Evolutionary conservation across 805 yeast species (phyloP), one percentile per base, ranked within the genome.

Genomic region (Sugiyamaella lignohabitans): DNA sequence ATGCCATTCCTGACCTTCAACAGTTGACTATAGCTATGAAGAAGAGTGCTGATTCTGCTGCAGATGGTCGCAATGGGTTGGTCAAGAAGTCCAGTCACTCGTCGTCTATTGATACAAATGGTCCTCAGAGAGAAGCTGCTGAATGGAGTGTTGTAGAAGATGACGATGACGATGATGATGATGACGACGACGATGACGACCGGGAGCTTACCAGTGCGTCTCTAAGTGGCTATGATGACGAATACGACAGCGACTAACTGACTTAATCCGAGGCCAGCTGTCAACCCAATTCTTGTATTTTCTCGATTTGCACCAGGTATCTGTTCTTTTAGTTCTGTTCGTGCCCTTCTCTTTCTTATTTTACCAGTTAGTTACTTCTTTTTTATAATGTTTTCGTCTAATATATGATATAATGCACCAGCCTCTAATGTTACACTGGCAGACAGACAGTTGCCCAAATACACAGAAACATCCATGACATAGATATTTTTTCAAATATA

Each of bases 111-210:
- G 21, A 18, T 35, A n/a, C 17, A 17, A 22, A 23, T 35, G 34
- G 20, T 4, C 43, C 43, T 11, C 30, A 35, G 22, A 43, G 44
- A 11, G 51, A 48, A 20, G 49, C 49, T 35, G 54, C 34, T 14
- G 54, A 51, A 22, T 53, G 56, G 56, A 51, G 54, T 24, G 56
- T 53, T 16, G 54, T 53, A 10, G 56, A 53, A 24, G 47, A 43
- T 19, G 55, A 49, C 14, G 55, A 49, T n/a, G 55, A 52, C 16
- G 47, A 36, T 17, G n/a, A n/a, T n/a, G n/a, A n/a, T n/a, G n/a
- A 37, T 17, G 45, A 40, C 14, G 52, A 46, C 39, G 51, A 40
- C 27, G 51, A 47, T 20, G 52, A 44, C 18, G 54, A 46, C 19
- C 29, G 50, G 36, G 53, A 47, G 27, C 46, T 48, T 5, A 53